Conservation (phyloP, 495 filamentous ascomycete species). For the Massariosphaeria phaeospora region DNA sequence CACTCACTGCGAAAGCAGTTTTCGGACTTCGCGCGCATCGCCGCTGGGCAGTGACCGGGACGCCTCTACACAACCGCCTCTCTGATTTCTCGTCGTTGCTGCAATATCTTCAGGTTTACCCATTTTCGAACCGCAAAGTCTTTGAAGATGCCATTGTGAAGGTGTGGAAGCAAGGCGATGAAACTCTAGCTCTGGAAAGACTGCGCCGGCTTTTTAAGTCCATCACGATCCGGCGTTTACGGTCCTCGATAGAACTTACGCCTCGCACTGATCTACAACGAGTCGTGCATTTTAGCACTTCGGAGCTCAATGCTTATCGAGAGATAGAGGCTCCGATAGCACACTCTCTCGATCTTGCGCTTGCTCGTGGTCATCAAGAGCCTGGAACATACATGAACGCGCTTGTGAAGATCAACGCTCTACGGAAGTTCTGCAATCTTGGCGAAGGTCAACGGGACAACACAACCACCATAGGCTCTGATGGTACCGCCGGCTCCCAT, state of each 20-base stretch:
- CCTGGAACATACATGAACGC: neutral
- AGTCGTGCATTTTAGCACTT: neutral
- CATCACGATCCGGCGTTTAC: neutral
- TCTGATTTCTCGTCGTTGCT: neutral
- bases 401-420: neutral
- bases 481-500: neutral
- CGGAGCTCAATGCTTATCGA: neutral
- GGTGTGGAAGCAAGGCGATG: neutral
- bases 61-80: neutral
- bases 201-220: neutral
- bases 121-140: neutral
- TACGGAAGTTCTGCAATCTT: neutral
- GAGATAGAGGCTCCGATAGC: neutral
- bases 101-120: neutral
- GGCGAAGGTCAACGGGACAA: neutral
- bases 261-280: neutral
- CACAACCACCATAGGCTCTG: neutral
- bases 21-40: neutral
- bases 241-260: neutral
- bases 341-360: neutral
- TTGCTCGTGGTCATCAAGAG: neutral
- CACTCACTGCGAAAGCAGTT: neutral
- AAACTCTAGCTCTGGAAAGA: neutral
- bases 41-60: conserved; percentile 3
- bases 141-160: neutral